Base-by-base conservation (phyloP, 2,329 filamentous ascomycete genomes). In the Fusarium sp. region DNA sequence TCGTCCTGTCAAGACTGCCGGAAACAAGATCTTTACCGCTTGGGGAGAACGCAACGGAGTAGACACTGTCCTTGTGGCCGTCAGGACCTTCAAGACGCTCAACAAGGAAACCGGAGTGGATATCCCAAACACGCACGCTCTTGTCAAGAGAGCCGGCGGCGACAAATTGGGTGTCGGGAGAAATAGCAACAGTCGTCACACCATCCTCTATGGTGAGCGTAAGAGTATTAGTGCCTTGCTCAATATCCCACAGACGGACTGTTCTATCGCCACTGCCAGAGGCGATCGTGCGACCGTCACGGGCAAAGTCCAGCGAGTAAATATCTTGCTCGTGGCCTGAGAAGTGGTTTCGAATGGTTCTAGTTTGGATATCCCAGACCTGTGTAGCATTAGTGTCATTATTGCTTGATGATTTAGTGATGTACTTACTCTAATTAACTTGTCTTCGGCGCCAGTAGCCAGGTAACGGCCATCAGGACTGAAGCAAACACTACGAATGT, bases 281-380 rank as follows among this genome's bases (percentile, higher is more conserved):
- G 8, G 95, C 96, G 75, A 99, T 98, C 61, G 94, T 94, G 57
- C 94, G 92, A 40, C 95, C 95, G 75, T 98, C 97, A 44, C 94
- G 91, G 32, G 95, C 93, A 80, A 97, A 99, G 81, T 98, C 96
- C 7, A 98, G 86, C 7, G 93, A 97, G 82, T 98, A 98, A 69
- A 99, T 99, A 73, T 99, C 96, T 81, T 99, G 95, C 81, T 99
- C 96, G 81, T 99, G 96, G 25, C 96, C 96, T n/a, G 91, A 87
- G 82, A 99, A 98, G 41, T 94, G 94, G 78, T 96, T 94, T 76
- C 94, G 93, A 78, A 99, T 98, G 11, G 89, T 90, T 74, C 94
- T 88, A 60, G 84, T 87, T 58, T 88, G 86, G 74, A 99, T 98
- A 79, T 99, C 96, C 96, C 96, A 99, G 54, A 99, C 94, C 92